These are phyloP conservation scores for Colletotrichum tropicicola DNA, from an alignment of 2,329 filamentous ascomycete species.

Conservation along the genomic window DNA sequence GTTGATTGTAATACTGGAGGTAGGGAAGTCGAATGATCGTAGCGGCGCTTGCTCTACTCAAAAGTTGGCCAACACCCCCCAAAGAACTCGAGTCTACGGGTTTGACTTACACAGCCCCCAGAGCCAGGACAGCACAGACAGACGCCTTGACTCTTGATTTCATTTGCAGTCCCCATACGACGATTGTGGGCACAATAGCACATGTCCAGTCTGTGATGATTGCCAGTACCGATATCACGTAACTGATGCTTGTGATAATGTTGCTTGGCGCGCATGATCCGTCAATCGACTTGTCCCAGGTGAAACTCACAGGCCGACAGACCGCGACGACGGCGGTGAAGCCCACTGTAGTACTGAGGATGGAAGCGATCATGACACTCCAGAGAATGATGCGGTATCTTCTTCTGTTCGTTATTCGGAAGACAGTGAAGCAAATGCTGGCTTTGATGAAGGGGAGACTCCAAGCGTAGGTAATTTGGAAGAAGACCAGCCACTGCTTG, in stretches of 20 bases:
- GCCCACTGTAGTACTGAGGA: neutral
- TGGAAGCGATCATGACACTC: neutral
- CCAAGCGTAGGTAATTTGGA: neutral
- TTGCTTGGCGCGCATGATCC: neutral
- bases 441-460: neutral
- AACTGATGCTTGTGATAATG: neutral
- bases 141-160: neutral
- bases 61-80: neutral
- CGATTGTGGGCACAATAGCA: neutral
- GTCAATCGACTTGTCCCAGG: neutral
- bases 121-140: rapidly evolving
- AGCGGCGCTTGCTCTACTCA: neutral
- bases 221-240: neutral
- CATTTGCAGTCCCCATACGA: neutral
- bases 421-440: slow-evolving; percentile 6
- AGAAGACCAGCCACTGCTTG: neutral
- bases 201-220: slow-evolving; percentile 3
- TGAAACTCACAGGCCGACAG: neutral
- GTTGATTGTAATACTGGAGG: neutral
- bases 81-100: too few species aligned
- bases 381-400: neutral
- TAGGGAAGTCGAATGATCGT: neutral
- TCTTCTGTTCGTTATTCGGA: neutral
- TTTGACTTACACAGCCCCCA: neutral
- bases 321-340: neutral